Conservation (phyloP, 495 filamentous ascomycete genomes). For the Hyphodiscus hymeniophilus region DNA sequence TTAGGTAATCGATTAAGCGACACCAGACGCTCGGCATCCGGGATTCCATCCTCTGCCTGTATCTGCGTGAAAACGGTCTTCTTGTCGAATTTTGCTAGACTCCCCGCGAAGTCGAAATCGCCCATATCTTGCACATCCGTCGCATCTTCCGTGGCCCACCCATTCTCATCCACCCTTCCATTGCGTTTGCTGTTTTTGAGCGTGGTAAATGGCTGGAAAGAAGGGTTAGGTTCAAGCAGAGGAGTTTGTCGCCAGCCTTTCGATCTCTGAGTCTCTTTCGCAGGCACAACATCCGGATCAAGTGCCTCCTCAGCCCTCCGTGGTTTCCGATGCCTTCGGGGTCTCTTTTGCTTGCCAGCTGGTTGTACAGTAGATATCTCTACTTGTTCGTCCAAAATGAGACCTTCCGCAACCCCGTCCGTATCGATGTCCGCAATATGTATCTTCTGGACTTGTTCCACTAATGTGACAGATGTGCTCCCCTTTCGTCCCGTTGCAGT, state of each 20-base stretch:
- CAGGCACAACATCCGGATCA: constrained; percentile 13
- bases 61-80: constrained; percentile 80
- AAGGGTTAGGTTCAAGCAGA: constrained; percentile 54
- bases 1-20: constrained; percentile 71
- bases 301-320: constrained; percentile 5
- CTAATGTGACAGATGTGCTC: constrained; percentile 7
- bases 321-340: constrained; percentile 5
- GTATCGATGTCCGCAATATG: constrained; percentile 5
- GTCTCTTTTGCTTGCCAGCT: constrained; percentile 6
- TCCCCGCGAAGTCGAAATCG: constrained; percentile 87
- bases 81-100: constrained; percentile 92
- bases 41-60: constrained; percentile 73
- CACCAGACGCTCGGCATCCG: constrained; percentile 82
- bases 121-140: constrained; percentile 93
- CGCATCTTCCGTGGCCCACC: constrained; percentile 94
- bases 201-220: constrained; percentile 47
- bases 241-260: constrained; percentile 83
- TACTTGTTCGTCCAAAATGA: constrained; percentile 9
- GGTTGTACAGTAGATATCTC: constrained; percentile 26
- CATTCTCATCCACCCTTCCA: constrained; percentile 56
- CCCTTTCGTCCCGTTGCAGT: constrained; percentile 10
- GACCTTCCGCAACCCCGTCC: constrained; percentile 2
- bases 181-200: constrained; percentile 44
- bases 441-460: constrained; percentile 14
- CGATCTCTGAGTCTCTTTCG: constrained; percentile 13